Base-by-base conservation (phyloP, 805 yeast genomes). In the Suhomyces canberraensis region DNA sequence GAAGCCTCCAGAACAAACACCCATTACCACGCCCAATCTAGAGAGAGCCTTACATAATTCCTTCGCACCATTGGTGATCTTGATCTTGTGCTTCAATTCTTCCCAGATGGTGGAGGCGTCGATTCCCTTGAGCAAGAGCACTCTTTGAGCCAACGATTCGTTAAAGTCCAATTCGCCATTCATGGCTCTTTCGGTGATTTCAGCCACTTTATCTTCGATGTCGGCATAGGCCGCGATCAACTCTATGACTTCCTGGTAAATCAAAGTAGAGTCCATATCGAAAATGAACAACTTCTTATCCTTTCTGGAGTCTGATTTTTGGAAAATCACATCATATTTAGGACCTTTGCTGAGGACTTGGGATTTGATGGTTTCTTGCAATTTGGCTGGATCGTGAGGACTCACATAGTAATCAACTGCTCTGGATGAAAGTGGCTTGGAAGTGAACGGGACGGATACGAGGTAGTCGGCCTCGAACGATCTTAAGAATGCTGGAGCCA, bases 261-360 rank as follows among this genome's bases (percentile, higher is more conserved):
- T 93, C 54, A 93, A 67, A 0, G 99, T 93, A 0, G 97, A 89
- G 66, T 93, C 99, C 98, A 93, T 93, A 53, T 93, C 99, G 56
- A 93, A 93, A 8, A 95, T 86, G 43, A 86, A 81, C 33, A 93
- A 67, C 51, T 78, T 75, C 53, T 71, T 74, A 35, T 51, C 20
- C 36, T 50, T 43, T 36, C 75, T 51, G 4, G 42, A 29, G 4
- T 28, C 36, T 1, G 28, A 35, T 5, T 39, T 31, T 42, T 69
- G 73, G 39, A 66, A 50, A 5, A 65, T 48, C 8, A 66, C 43
- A 47, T 66, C 73, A 39, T 46, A 60, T 11, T 21, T 25, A 3
- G 35, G 22, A 0, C 29, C 17, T 18, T 37, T 35, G n/a, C 21
- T 25, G 24, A 14, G n/a, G 18, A 20, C 25, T 14, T 20, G 27